Base-by-base conservation (phyloP, 257 asterid genomes). In the Sherardia arvensis region DNA sequence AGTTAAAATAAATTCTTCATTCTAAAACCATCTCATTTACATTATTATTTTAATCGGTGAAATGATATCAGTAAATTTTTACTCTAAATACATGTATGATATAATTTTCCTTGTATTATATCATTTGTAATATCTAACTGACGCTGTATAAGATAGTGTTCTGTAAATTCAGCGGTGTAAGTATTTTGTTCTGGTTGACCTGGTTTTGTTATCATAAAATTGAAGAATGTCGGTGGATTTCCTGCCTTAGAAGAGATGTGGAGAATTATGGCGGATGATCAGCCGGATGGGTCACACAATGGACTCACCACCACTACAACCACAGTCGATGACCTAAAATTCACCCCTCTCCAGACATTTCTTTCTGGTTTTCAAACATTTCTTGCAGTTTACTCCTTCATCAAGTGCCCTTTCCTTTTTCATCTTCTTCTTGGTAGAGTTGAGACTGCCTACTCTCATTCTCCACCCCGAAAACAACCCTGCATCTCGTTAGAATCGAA, bases 211-310 rank as follows among this genome's bases (percentile, higher is more conserved):
- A n/a, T n/a, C 26, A 49, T 49, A n/a, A 49, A 18, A 49, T 49
- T 11, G 55, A 26, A 14, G 30, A 55, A 55, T 14, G n/a, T 4
- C 5, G 23, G 23, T 59, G n/a, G 29, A 22, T 69, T 51, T 20
- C 63, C 54, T 68, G 8, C 33, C 73, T 69, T 69, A 53, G 67
- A 69, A 69, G 73, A 21, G 15, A 69, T 25, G 8, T 49, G 14
- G 4, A 11, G 48, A 53, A 60, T 61, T 11, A 68, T 60, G 61
- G 56, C n/a, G 4, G 32, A 26, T 34, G 26, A 51, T 25, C n/a
- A 30, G 58, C 30, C 2, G 59, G 8, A 43, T 58, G 71, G 71
- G 60, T 51, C 67, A 51, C 0, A 8, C 61, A 61, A 51, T 61
- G 45, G 63, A 51, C 73, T 27, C 11, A 7, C 73, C 62, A 61